Conservation (phyloP, 176 grass and related monocot genomes). For the Hordeum vulgare region MorexV3_pseudomolecules_assembly NC_058524.1:497036452-497036951, state of each 20-base stretch:
- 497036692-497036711: constrained; percentile 21
- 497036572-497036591: constrained; percentile 59
- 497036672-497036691: constrained; percentile 24
- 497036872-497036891: neutral
- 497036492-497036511: constrained; percentile 84
- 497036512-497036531: constrained; percentile 70
- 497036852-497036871: neutral
- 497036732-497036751: neutral
- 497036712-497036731: constrained; percentile 4
- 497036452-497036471: constrained; percentile 80
- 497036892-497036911: neutral
- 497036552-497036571: constrained; percentile 61
- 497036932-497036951: neutral
- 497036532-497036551: constrained; percentile 71
- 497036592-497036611: constrained; percentile 74
- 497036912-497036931: neutral
- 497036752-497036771: neutral
- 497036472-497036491: constrained; percentile 44
- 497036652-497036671: constrained; percentile 28
- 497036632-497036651: constrained; percentile 57
- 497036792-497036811: neutral
- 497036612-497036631: constrained; percentile 80
- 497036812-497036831: neutral
- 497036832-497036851: neutral
- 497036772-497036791: neutral